phyloP scores from a whole-genome alignment of 306 rosid species.

The Cicer bijugum region DNA sequence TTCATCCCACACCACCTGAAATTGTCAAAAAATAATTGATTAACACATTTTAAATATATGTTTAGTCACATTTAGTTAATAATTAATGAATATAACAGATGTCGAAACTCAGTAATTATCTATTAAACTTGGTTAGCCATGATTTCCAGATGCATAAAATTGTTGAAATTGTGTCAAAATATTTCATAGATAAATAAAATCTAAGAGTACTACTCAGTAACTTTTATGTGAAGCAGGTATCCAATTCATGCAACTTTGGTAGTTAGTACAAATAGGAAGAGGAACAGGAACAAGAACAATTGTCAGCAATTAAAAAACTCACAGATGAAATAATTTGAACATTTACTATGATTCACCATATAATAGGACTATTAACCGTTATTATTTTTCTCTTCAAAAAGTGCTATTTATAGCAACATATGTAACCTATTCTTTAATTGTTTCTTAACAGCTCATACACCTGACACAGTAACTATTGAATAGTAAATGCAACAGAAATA shows the following conservation, averaged over 20 bases:
- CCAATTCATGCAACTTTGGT: slow-evolving; percentile 42
- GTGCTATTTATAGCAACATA: slow-evolving; percentile 33
- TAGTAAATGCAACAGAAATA: slow-evolving; percentile 6
- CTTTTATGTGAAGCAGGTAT: slow-evolving; percentile 23
- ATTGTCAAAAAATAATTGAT: too few relatives aligned
- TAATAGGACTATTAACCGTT: slow-evolving; percentile 20
- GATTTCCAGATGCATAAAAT: too few relatives aligned
- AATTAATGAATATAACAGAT: too few relatives aligned
- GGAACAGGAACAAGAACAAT: background rate
- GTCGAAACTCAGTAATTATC: too few relatives aligned
- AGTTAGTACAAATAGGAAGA: slow-evolving; percentile 6
- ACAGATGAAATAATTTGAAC: slow-evolving; percentile 32
- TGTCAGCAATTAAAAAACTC: slow-evolving; percentile 37
- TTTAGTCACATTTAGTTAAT: too few relatives aligned
- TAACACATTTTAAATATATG: too few relatives aligned
- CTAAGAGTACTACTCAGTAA: background rate
- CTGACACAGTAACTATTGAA: slow-evolving; percentile 9
- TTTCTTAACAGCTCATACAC: slow-evolving; percentile 28
- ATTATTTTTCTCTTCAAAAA: slow-evolving; percentile 15
- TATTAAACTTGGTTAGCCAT: too few relatives aligned
- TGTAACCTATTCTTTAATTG: slow-evolving; percentile 15
- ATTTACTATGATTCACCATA: slow-evolving; percentile 33
- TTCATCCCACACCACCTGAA: slow-evolving; percentile 94
- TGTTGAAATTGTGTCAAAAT: too few relatives aligned
- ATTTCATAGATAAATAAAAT: too few relatives aligned